Evolutionary conservation across 192 early-diverging fungal genomes (phyloP), one percentile per base, ranked within the genome.

Genomic region (Pilaira anomala): DNA sequence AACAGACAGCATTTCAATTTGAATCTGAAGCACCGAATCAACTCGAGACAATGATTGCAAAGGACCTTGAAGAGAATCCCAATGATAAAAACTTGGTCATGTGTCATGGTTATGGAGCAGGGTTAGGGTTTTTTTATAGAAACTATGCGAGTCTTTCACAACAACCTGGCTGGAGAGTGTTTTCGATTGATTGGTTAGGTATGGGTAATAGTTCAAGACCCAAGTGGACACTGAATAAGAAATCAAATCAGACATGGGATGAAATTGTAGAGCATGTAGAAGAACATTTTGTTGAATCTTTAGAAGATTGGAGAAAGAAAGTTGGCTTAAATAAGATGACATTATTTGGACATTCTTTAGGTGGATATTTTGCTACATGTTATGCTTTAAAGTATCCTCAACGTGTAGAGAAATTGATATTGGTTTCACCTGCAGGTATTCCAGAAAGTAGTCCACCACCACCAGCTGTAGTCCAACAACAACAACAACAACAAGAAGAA

Each of bases 361-460:
- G 92, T 29, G 96, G 93, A 6, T 98, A 96, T 74, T 82, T 98
- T 67, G 82, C 87, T 5, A 63, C 88, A 0, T 80, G 83, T 7
- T 98, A 98, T 66, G 90, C 96, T 6, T 73, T 95, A 21, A 89
- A 90, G 63, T 89, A 96, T 66, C 94, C 94, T 2, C 74, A 91
- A 26, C 83, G 82, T 7, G 92, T 98, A 28, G 88, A 91, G 62
- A 89, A 89, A 59, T 80, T 98, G 39, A 86, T 97, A 36, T 81
- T 98, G 18, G 83, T 92, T 2, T 93, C 91, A 49, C 95, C 95
- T n/a, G 56, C 89, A 2, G 84, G 73, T 49, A 80, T 78, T 48
- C 81, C 85, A 44, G 64, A 70, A 40, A 55, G 81, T 36, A 62
- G 72, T 22, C 28, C 49, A 36, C 33, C n/a, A n/a, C 22, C 49